These are phyloP conservation scores for Xylariales sp. DNA, from an alignment of 2,329 filamentous ascomycete species.

Conservation along the genomic window DNA sequence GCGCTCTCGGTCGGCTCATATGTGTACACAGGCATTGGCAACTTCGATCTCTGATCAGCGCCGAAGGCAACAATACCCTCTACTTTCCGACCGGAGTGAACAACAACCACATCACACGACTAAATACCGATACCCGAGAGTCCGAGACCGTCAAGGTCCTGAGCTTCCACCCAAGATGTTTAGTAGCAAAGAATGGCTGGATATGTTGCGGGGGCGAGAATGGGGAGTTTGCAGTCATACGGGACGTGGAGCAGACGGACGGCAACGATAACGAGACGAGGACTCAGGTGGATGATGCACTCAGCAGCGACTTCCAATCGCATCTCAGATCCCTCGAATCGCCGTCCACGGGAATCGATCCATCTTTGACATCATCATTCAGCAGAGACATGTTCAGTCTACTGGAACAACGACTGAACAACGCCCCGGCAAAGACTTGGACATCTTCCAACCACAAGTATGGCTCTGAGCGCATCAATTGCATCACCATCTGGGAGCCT, in stretches of 20 bases:
- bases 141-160: constrained; percentile 69
- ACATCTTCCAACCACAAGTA: constrained; percentile 49
- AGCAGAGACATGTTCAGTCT: constrained; percentile 27
- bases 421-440: constrained; percentile 38
- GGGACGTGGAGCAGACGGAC: constrained; percentile 32
- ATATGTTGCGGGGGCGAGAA: constrained; percentile 85
- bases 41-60: constrained; percentile 84
- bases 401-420: constrained; percentile 26
- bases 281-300: constrained; percentile 20
- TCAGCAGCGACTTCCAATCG: constrained; percentile 18
- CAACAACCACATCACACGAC: constrained; percentile 58
- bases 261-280: constrained; percentile 11
- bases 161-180: constrained; percentile 73
- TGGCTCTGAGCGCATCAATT: constrained; percentile 60
- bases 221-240: constrained; percentile 81
- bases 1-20: neutral
- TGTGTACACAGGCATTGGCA: constrained; percentile 67
- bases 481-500: constrained; percentile 60
- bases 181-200: constrained; percentile 83
- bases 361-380: constrained; percentile 25
- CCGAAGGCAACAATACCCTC: constrained; percentile 68
- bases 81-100: constrained; percentile 79
- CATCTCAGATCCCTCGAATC: constrained; percentile 19
- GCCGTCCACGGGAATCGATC: constrained; percentile 27
- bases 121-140: constrained; percentile 65